Base-by-base conservation (phyloP, 2,329 filamentous ascomycete genomes). In the Colletotrichum coccodes region DNA sequence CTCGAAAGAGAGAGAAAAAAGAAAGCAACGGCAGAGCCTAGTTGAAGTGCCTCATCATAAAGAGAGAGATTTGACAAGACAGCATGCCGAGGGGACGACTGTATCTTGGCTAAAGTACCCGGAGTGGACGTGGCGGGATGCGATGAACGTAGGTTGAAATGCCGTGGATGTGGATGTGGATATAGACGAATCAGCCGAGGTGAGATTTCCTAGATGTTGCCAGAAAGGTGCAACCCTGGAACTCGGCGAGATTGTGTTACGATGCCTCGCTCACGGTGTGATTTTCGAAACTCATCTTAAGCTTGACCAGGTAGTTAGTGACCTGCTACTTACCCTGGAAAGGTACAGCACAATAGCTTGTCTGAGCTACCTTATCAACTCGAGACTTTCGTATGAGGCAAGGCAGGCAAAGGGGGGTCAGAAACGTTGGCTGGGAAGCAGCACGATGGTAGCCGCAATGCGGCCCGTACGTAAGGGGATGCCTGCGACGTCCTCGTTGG, bases 391-490 rank as follows among this genome's bases (percentile, higher is more conserved):
- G 28, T 32, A 18, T 12, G 30, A 34, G 49, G 49, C 14, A 18
- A 52, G 21, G 50, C 32, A 28, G n/a, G n/a, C 11, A 30, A 52
- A 52, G 34, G 49, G 34, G 49, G 34, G 34, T 36, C 49, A 52
- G 49, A 11, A 23, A 34, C n/a, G 30, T 12, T 30, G 9, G n/a
- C 26, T 50, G 46, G 46, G 26, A 50, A 50, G 46, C 46, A 50
- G 49, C 30, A 14, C 30, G 14, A 36, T 32, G 30, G 18, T n/a
- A 18, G 21, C 34, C 14, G 40, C 54, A 16, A 54, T 30, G 53
- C 47, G 47, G 53, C 60, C 54, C 47, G 38, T 68, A 54, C 61
- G 40, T 68, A 65, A 54, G 64, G 60, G 40, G 53, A 59, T 60
- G 60, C 53, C 30, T 42, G 61, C 36, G 32, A 32, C 28, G 28